A percentile compares a stretch with the other conserved stretches of the same genome.
phyloP scores from a whole-genome alignment of 352 stramenopile species.

The Pythium guiyangense region DNA sequence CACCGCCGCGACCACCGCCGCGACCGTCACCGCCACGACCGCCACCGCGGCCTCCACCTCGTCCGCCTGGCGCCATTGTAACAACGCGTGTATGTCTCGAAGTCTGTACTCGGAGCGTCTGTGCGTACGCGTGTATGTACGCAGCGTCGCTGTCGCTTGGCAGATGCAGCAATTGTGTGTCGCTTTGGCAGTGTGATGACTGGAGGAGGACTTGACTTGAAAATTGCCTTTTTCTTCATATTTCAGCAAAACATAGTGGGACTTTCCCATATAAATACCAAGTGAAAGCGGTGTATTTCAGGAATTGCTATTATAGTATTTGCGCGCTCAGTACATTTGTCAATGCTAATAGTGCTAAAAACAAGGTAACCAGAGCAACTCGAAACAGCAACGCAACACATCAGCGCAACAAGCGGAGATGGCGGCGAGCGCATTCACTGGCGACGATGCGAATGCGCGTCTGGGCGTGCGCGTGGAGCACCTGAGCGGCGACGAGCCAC shows the following conservation, averaged over 20 bases:
- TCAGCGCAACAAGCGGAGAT: too few relatives aligned
- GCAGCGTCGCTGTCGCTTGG: not conserved
- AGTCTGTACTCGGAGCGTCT: too few relatives aligned
- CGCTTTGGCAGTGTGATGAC: not conserved
- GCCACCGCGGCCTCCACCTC: constrained; percentile 2
- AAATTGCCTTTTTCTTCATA: not conserved
- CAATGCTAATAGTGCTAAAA: too few relatives aligned
- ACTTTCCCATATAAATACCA: not conserved
- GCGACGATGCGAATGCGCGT: constrained; percentile 41
- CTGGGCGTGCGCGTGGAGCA: constrained; percentile 57
- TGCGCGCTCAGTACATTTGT: too few relatives aligned
- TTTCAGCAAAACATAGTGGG: not conserved
- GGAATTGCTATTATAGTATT: too few relatives aligned
- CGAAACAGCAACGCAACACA: too few relatives aligned
- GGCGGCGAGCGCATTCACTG: too few relatives aligned
- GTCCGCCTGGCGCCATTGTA: constrained; percentile 11
- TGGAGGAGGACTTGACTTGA: constrained; percentile 1
- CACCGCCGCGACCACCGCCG: not conserved
- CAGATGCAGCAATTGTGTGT: not conserved
- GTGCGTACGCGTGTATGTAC: not conserved
- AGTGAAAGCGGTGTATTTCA: too few relatives aligned
- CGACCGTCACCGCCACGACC: not conserved
- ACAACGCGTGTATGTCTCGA: not conserved
- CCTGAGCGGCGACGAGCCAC: constrained; percentile 47
- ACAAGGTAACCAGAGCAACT: too few relatives aligned